phyloP scores from a whole-genome alignment of 257 asterid genomes.

The Verbena officinalis region DNA sequence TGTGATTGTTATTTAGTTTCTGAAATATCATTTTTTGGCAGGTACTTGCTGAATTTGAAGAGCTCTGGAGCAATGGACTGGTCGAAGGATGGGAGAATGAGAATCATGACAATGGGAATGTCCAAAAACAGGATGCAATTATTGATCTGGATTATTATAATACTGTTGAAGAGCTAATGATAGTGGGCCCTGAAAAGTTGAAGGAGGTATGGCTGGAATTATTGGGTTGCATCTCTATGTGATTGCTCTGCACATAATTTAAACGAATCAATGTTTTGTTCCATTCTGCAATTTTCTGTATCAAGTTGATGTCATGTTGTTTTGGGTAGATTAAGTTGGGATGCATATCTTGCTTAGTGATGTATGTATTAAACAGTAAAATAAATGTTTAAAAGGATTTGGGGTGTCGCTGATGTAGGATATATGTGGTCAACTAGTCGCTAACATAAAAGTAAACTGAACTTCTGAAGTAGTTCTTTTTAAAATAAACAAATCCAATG shows the following conservation, averaged over 20 bases:
- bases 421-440: conserved; percentile 11
- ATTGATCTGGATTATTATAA: conserved; percentile 88
- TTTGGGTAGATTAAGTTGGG: conserved; percentile 1
- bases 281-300: background rate
- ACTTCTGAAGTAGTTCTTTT: conserved; percentile 9
- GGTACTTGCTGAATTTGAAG: conserved; percentile 83
- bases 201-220: conserved; percentile 64
- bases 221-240: background rate
- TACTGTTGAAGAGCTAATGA: conserved; percentile 76
- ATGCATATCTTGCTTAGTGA: background rate
- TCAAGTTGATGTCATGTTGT: conserved; percentile 11
- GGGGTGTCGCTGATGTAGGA: conserved; percentile 4
- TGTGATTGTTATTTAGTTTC: conserved; percentile 15
- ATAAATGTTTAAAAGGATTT: conserved; percentile 4
- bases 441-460: background rate
- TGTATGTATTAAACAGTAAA: background rate
- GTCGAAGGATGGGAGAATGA: conserved; percentile 82
- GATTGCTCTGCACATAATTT: background rate
- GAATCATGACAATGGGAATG: conserved; percentile 62
- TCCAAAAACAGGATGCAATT: conserved; percentile 47
- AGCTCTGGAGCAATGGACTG: conserved; percentile 69
- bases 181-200: conserved; percentile 84
- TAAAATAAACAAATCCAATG: background rate
- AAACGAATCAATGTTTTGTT: conserved; percentile 11
- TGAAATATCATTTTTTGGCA: conserved; percentile 35